These are phyloP conservation scores for Russula foetens DNA, from an alignment of 768 basidiomycete species.

Conservation along the genomic window DNA sequence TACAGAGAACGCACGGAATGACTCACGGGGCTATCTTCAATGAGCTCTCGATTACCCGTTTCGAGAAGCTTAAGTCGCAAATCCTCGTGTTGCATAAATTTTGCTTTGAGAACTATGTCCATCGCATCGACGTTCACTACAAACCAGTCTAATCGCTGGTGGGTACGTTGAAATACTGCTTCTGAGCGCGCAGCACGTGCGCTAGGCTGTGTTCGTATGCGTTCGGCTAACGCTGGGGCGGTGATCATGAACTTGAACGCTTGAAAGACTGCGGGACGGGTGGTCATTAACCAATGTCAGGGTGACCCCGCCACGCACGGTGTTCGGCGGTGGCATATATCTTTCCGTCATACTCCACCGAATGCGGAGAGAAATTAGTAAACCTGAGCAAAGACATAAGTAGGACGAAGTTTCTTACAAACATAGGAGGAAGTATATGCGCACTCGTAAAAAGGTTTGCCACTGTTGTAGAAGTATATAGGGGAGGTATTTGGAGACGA, in stretches of 20 bases:
- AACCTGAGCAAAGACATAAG: conserved; percentile 3
- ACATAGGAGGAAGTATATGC: neutral
- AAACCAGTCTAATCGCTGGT: conserved; percentile 19
- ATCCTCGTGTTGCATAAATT: conserved; percentile 35
- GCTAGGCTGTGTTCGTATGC: conserved; percentile 14
- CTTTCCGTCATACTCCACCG: conserved; percentile 4
- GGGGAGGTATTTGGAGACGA: neutral
- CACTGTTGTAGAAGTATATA: conserved; percentile 11
- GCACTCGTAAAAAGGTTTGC: conserved; percentile 9
- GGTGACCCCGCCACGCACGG: conserved; percentile 6
- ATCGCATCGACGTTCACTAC: conserved; percentile 23
- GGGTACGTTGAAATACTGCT: conserved; percentile 6
- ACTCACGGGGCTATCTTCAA: conserved; percentile 29
- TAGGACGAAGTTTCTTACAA: neutral
- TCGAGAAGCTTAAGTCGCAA: conserved; percentile 30
- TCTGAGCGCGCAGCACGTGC: conserved; percentile 13
- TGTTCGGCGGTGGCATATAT: conserved; percentile 18
- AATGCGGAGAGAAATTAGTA: conserved; percentile 17
- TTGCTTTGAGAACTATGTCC: conserved; percentile 34
- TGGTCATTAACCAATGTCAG: neutral
- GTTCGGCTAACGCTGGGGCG: conserved; percentile 3
- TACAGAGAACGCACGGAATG: conserved; percentile 14
- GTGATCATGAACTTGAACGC: conserved; percentile 14
- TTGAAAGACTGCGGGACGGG: conserved; percentile 11
- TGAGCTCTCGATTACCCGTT: conserved; percentile 32